Base-by-base conservation (phyloP, 2,329 filamentous ascomycete genomes). In the Colletotrichum somersetense region DNA sequence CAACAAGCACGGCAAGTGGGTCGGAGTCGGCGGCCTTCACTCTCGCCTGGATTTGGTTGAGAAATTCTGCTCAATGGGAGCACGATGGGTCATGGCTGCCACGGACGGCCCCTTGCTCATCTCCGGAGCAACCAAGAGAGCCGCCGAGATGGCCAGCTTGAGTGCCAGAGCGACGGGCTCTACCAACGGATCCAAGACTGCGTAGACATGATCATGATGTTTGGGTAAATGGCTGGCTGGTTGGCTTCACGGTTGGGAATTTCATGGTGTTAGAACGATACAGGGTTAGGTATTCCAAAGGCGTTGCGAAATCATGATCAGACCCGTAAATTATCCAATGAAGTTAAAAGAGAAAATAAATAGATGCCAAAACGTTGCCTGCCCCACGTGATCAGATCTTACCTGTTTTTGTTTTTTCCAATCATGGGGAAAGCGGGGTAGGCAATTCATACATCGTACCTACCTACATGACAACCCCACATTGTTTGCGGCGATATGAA, bases 11-110 rank as follows among this genome's bases (percentile, higher is more conserved):
- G 77, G 82, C 23, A 84, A 84, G 76, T 80, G 76, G 59, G 74
- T 84, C 6, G 83, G 83, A 11, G 77, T 84, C 46, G 83, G 82
- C 14, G 83, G 83, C 2, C 78, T 85, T 23, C 79, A 81, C 33
- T 76, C 79, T 0, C 77, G 83, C 12, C 75, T 83, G 38, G 83
- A 85, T 71, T 77, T 85, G 5, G 77, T 85, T 0, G 80, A 70
- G 48, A 85, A 79, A 76, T 79, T 78, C 48, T 79, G 77, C 53
- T 65, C 69, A 52, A 78, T 79, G 78, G 78, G 67, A 11, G 62
- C 67, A 3, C 62, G 67, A n/a, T 70, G 62, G 67, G 67, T 70
- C 3, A 79, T 79, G 78, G 78, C 78, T 18, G 78, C 78, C 5
- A 79, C 77, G 0, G 78, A 79, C 23, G 78, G 75, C 0, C 78